Evolutionary conservation across 129 eudicot genomes (phyloP).

Genomic region (Ambrosia trifida): DNA sequence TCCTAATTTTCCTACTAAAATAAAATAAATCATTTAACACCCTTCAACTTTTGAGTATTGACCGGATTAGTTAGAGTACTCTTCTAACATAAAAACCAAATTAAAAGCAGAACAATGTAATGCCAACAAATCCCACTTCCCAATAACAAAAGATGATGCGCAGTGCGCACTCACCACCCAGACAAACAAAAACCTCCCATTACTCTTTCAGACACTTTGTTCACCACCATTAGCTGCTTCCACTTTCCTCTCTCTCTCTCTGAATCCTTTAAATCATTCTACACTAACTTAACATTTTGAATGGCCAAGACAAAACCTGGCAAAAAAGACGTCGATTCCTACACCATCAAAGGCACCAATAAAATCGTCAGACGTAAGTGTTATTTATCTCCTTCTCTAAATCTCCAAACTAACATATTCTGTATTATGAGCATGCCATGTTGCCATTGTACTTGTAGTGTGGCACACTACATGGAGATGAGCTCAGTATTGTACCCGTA

Average conservation of each 20-base stretch:
- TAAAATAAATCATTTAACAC: too few species aligned
- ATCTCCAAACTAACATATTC: too few species aligned
- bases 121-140: background rate
- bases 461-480: too few species aligned
- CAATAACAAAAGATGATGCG: background rate
- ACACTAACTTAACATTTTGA: background rate
- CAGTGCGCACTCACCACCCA: constrained; percentile 12
- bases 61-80: too few species aligned
- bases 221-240: constrained; percentile 18
- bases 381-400: background rate
- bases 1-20: too few species aligned
- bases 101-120: too few species aligned
- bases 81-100: too few species aligned
- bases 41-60: too few species aligned
- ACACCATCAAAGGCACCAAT: constrained; percentile 83
- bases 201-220: background rate
- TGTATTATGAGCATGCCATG: too few species aligned
- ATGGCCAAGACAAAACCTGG: constrained; percentile 93
- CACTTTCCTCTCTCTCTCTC: background rate
- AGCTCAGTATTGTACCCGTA: too few species aligned
- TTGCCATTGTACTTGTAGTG: too few species aligned
- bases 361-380: constrained; percentile 64
- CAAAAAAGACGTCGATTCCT: constrained; percentile 75
- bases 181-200: background rate
- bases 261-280: background rate